These are phyloP conservation scores for Juncus inflexus DNA, from an alignment of 176 grass and related monocot genomes.

Conservation along the genomic window DNA sequence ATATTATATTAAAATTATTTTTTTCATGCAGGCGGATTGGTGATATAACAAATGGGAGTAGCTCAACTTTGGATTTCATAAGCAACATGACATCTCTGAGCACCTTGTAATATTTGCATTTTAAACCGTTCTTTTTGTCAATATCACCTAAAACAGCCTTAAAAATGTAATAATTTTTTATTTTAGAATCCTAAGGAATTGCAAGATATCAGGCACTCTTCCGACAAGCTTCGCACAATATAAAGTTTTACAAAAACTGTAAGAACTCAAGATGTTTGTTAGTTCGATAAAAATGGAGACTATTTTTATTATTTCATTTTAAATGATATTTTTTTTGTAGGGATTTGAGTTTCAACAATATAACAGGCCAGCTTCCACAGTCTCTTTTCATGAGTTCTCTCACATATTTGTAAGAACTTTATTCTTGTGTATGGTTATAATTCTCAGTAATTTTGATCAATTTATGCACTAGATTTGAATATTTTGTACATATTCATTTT, in stretches of 20 bases:
- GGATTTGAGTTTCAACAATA: constrained; percentile 93
- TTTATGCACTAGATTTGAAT: not conserved
- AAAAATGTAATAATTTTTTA: constrained; percentile 13
- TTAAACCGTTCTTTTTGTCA: not conserved
- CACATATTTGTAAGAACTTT: constrained; percentile 43
- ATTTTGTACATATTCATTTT: constrained; percentile 11
- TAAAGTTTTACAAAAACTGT: constrained; percentile 21
- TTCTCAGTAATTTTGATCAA: not conserved
- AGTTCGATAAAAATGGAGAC: not conserved
- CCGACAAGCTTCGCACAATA: constrained; percentile 48
- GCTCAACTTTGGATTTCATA: constrained; percentile 51
- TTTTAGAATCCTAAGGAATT: constrained; percentile 78
- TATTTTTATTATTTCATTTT: not conserved
- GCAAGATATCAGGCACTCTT: constrained; percentile 69
- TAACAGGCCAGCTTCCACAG: constrained; percentile 54
- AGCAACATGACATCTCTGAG: constrained; percentile 48
- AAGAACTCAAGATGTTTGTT: constrained; percentile 2
- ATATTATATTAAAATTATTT: not conserved
- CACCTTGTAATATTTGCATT: constrained; percentile 39
- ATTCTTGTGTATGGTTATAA: constrained; percentile 4
- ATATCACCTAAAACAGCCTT: not conserved
- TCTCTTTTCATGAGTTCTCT: constrained; percentile 48
- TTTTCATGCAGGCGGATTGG: constrained; percentile 48
- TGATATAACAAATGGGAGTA: constrained; percentile 63
- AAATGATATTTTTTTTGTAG: constrained; percentile 20